Conservation (phyloP, 2,329 filamentous ascomycete genomes). For the Aureobasidium sp. region DNA sequence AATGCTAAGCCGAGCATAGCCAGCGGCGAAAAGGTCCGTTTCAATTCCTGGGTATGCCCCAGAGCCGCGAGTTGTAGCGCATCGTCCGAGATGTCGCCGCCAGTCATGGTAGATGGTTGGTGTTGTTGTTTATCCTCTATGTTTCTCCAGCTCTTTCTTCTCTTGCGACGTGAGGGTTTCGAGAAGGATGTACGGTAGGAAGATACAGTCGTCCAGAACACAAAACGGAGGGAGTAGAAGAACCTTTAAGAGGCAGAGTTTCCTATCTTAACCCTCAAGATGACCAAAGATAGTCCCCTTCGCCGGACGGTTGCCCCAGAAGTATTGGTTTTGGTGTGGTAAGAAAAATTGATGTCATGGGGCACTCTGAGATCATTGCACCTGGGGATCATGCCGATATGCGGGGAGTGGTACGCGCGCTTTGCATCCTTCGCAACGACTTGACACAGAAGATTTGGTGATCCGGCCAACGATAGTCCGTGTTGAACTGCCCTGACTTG, state of each 20-base stretch:
- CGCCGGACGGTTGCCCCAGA: constrained; percentile 9
- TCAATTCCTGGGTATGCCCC: constrained; percentile 51
- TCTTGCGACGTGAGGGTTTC: not conserved
- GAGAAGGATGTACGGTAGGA: not conserved
- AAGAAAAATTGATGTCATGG: constrained; percentile 7
- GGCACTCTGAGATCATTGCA: not conserved
- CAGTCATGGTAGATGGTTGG: constrained; percentile 8
- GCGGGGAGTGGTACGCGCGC: constrained; percentile 7
- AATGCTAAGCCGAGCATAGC: constrained; percentile 56
- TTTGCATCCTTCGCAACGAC: constrained; percentile 1
- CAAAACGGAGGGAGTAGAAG: not conserved
- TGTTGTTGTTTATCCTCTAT: not conserved
- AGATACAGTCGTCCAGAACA: not conserved
- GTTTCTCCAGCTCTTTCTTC: not conserved
- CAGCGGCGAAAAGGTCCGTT: constrained; percentile 50
- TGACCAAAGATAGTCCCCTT: constrained; percentile 9
- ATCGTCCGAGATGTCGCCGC: constrained; percentile 32
- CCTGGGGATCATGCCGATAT: not conserved
- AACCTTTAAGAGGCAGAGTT: not conserved
- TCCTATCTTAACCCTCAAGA: constrained; percentile 9
- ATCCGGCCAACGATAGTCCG: not conserved
- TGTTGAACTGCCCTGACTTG: not conserved
- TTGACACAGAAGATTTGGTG: constrained; percentile 9
- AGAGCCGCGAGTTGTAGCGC: constrained; percentile 43
- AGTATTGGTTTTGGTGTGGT: not conserved